A percentile compares a stretch with the other conserved stretches of the same genome.
phyloP scores from a whole-genome alignment of 768 basidiomycete species.

The Pisolithus microcarpus region DNA sequence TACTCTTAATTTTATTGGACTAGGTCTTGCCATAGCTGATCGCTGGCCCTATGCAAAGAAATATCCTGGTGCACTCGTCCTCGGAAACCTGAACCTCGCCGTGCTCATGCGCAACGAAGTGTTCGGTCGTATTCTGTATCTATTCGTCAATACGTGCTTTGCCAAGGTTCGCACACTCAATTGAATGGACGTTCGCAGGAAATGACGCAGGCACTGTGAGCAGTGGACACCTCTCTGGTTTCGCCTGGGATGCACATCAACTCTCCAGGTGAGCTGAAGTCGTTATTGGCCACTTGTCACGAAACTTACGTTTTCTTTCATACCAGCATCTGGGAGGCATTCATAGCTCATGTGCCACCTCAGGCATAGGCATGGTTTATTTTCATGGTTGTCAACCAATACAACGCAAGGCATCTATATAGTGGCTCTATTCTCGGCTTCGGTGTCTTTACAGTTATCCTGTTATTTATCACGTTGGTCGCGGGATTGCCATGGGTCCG shows the following conservation, averaged over 20 bases:
- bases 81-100: constrained; percentile 66
- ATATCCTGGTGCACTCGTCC: constrained; percentile 64
- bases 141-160: constrained; percentile 63
- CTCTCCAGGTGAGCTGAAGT: constrained; percentile 44
- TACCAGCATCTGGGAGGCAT: constrained; percentile 70
- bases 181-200: neutral
- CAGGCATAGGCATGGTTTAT: constrained; percentile 66
- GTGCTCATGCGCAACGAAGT: constrained; percentile 78
- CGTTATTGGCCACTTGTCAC: neutral
- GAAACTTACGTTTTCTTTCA: constrained; percentile 3
- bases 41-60: constrained; percentile 61
- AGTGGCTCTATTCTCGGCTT: constrained; percentile 53
- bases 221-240: constrained; percentile 72
- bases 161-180: constrained; percentile 43
- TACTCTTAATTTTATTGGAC: constrained; percentile 49
- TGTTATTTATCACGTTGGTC: constrained; percentile 50
- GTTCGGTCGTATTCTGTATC: constrained; percentile 71
- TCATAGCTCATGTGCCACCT: constrained; percentile 68
- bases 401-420: constrained; percentile 40
- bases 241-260: constrained; percentile 66
- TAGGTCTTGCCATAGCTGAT: constrained; percentile 53
- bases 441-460: constrained; percentile 52
- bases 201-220: neutral
- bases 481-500: constrained; percentile 76
- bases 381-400: constrained; percentile 53